Conservation (phyloP, 768 basidiomycete species). For the Termitomyces eurrhizus region DNA sequence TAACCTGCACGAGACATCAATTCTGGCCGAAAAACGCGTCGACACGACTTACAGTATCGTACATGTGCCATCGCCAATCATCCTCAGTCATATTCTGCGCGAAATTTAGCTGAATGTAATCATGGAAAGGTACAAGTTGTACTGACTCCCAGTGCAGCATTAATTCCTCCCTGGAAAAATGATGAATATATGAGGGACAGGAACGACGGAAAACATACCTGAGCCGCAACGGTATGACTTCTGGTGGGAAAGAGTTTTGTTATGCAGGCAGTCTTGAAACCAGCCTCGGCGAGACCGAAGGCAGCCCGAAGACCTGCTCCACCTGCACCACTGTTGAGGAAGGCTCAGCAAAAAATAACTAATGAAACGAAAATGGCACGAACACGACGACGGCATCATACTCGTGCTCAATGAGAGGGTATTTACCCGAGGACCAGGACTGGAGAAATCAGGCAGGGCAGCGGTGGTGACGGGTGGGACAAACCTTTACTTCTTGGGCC, state of each 20-base stretch:
- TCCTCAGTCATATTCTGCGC: constrained; percentile 97
- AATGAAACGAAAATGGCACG: constrained; percentile 31
- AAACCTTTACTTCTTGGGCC: constrained; percentile 79
- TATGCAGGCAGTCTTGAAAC: constrained; percentile 98
- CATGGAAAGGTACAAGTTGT: constrained; percentile 6
- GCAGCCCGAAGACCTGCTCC: constrained; percentile 98
- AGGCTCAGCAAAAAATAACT: neutral
- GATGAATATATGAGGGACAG: constrained; percentile 8
- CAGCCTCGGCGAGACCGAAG: constrained; percentile 97
- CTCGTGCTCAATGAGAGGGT: constrained; percentile 97
- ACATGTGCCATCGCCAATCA: constrained; percentile 99
- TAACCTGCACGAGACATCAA: constrained; percentile 55
- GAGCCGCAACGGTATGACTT: constrained; percentile 98
- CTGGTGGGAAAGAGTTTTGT: constrained; percentile 98
- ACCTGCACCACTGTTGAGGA: constrained; percentile 75
- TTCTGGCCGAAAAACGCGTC: neutral
- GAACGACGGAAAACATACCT: constrained; percentile 43
- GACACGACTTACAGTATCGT: constrained; percentile 69
- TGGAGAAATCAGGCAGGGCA: constrained; percentile 25
- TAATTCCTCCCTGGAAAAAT: constrained; percentile 84
- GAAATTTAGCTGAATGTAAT: constrained; percentile 5
- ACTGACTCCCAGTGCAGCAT: constrained; percentile 90
- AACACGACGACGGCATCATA: constrained; percentile 99
- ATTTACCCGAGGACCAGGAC: constrained; percentile 83
- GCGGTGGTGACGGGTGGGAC: constrained; percentile 12